Percentiles rank a stretch among this genome's conserved stretches.
Conservation (phyloP, 2,329 filamentous ascomycete species). For the Cytospora piceicola region DNA sequence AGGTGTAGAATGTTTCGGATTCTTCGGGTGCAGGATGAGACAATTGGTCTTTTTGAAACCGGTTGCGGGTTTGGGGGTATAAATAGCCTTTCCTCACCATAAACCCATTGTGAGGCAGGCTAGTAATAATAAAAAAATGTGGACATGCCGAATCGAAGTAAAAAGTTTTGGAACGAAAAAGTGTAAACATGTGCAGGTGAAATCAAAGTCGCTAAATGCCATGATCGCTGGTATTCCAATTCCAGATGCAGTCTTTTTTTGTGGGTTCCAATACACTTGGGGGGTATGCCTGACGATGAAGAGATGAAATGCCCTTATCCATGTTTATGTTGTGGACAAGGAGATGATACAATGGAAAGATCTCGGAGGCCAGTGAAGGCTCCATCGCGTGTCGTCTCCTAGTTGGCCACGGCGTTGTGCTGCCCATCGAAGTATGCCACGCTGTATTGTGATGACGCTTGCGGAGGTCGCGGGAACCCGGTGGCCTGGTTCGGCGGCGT, state of each 20-base stretch:
- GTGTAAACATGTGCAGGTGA: constrained; percentile 39
- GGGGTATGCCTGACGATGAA: constrained; percentile 25
- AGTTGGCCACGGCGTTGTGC: constrained; percentile 36
- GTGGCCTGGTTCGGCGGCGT: constrained; percentile 52
- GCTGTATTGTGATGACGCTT: constrained; percentile 49
- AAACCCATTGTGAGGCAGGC: constrained; percentile 31
- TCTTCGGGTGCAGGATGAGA: constrained; percentile 17
- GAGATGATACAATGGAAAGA: constrained; percentile 27
- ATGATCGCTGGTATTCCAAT: constrained; percentile 42
- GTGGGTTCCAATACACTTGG: constrained; percentile 28
- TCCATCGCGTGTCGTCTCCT: constrained; percentile 26
- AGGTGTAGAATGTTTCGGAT: constrained; percentile 11
- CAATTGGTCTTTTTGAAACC: constrained; percentile 34
- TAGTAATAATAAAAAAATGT: constrained; percentile 25
- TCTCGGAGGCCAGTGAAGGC: constrained; percentile 24
- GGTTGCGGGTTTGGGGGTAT: constrained; percentile 29
- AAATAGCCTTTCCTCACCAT: constrained; percentile 30
- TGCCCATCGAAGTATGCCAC: constrained; percentile 50
- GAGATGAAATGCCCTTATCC: constrained; percentile 29
- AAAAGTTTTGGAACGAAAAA: constrained; percentile 29
- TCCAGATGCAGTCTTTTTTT: constrained; percentile 33
- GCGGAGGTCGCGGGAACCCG: constrained; percentile 45
- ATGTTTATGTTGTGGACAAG: constrained; percentile 21
- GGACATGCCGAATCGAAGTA: constrained; percentile 34
- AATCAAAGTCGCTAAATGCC: constrained; percentile 51